Evolutionary conservation across 768 basidiomycete species (phyloP).

Genomic region (Lentinula edodes): DNA sequence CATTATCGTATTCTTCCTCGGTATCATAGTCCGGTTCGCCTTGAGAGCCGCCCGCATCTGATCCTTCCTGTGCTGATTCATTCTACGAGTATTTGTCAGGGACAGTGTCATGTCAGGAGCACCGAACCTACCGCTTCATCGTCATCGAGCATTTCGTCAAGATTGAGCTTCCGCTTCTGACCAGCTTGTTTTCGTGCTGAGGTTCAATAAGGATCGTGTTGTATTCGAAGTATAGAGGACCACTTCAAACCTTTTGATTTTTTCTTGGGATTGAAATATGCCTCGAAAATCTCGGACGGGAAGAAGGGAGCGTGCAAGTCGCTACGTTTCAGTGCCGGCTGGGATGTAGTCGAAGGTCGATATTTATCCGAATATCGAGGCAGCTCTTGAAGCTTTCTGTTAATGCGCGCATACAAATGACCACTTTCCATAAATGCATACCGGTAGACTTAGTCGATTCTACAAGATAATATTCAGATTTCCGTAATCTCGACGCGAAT

Average conservation of each 20-base stretch:
- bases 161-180: constrained; percentile 42
- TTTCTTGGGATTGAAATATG: constrained; percentile 72
- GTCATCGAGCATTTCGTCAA: constrained; percentile 66
- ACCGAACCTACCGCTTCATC: constrained; percentile 45
- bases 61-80: constrained; percentile 64
- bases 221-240: background rate
- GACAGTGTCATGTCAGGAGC: background rate
- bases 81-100: constrained; percentile 33
- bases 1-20: constrained; percentile 88
- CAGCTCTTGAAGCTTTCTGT: constrained; percentile 41
- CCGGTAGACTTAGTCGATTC: constrained; percentile 65
- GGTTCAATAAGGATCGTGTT: background rate
- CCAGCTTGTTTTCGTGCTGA: constrained; percentile 19
- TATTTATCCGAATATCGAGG: constrained; percentile 85
- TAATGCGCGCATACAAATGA: background rate
- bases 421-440: constrained; percentile 10
- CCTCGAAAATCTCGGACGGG: constrained; percentile 68
- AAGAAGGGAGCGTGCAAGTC: constrained; percentile 76
- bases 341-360: constrained; percentile 50
- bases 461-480: constrained; percentile 70
- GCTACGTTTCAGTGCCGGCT: constrained; percentile 63
- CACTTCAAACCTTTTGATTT: constrained; percentile 46
- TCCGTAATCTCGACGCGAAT: constrained; percentile 57
- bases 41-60: constrained; percentile 40
- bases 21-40: constrained; percentile 76